Conservation (phyloP, 1,284 basidiomycete species). For the Irpex sp. region DNA sequence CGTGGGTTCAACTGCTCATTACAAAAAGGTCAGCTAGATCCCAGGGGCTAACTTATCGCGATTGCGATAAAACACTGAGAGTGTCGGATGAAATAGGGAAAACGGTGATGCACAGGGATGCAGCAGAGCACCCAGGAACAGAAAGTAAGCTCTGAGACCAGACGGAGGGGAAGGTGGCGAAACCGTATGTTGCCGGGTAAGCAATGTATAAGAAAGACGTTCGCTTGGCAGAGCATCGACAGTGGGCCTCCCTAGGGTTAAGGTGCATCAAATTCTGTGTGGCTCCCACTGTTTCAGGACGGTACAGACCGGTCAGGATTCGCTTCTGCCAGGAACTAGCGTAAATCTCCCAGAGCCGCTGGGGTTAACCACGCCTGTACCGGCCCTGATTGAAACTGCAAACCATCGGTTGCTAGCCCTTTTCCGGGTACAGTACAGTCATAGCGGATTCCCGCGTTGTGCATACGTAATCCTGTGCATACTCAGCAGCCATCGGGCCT, state of each 20-base stretch:
- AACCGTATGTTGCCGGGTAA: background rate
- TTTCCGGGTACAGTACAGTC: conserved; percentile 9
- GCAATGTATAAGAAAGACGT: conserved; percentile 6
- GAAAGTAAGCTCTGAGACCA: background rate
- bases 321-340: conserved; percentile 11
- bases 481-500: conserved; percentile 3
- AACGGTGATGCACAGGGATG: background rate
- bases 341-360: conserved; percentile 11
- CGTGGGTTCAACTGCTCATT: background rate
- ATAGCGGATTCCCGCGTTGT: conserved; percentile 3
- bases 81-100: background rate
- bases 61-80: background rate
- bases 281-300: conserved; percentile 10
- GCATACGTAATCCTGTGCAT: conserved; percentile 14
- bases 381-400: conserved; percentile 9
- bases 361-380: conserved; percentile 10
- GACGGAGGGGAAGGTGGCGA: background rate
- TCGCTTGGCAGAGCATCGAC: conserved; percentile 7
- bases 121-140: background rate
- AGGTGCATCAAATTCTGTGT: conserved; percentile 3
- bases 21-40: background rate
- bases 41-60: background rate
- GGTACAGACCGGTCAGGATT: conserved; percentile 2
- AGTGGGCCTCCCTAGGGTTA: conserved; percentile 3
- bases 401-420: conserved; percentile 12